Base-by-base conservation (phyloP, 179 eudicot genomes). In the Beta lomatogona region DNA sequence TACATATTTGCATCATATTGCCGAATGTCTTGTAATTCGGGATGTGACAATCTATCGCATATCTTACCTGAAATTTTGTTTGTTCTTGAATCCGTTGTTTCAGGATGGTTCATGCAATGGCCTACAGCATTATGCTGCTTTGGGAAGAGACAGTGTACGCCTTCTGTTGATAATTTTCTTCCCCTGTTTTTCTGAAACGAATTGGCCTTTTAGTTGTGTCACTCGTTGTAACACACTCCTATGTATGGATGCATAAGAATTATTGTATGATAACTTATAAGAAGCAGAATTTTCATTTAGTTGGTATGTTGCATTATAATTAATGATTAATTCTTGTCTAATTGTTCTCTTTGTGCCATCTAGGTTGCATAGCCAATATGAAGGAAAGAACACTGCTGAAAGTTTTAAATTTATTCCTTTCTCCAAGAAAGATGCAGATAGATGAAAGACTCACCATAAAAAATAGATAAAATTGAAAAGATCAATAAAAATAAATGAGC, bases 51-150 rank as follows among this genome's bases (percentile, higher is more conserved):
- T 57, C 25, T 66, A 46, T 46, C 5, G 36, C 69, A 19, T 55
- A 76, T 36, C 55, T 63, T 44, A 54, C 45, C 73, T 74, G 52
- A 53, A 16, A 11, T 58, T 46, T 64, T 73, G 31, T 66, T 66
- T 28, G 11, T 41, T 12, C 63, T 55, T 77, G 9, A 28, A 4
- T 9, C 3, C 75, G 50, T 31, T 78, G 36, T 45, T 80, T 52
- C 86, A 94, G 98, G 98, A 94, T 88, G 98, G 98, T 22, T 94
- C 98, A 63, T 94, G 98, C 94, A 94, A 94, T 88, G 98, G 98
- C n/a, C 90, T 94, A 75, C 98, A 94, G 73, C 98, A 94, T 86
- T 94, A 94, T 88, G 98, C 98, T 73, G 98, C 98, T 84, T 84
- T 94, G 84, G 98, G 97, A 81, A 90, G 97, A 91, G 93, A 94